A percentile compares a stretch with the other conserved stretches of the same genome.
Evolutionary conservation across 352 stramenopile species (phyloP).

Genomic region (Globisporangium nunn): DNA sequence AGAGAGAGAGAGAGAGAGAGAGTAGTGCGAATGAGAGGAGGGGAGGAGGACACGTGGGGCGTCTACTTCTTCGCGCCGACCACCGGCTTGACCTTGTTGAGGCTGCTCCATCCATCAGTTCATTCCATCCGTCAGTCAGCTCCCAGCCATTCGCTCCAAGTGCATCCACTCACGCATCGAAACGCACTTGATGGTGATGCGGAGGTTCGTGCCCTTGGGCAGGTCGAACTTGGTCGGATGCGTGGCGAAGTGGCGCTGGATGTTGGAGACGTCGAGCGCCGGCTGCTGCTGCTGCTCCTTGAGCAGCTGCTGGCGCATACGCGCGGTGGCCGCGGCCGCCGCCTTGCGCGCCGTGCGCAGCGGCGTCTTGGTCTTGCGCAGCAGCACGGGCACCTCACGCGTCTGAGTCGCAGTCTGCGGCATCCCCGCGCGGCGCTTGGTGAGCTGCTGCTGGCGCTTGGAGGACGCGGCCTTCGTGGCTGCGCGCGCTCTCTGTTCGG

Average conservation of each 20-base stretch:
- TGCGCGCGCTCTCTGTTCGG: constrained; percentile 27
- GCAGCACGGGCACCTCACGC: constrained; percentile 26
- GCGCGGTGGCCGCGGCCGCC: constrained; percentile 9
- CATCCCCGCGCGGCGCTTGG: constrained; percentile 57
- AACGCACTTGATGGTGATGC: constrained; percentile 77
- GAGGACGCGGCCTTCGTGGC: constrained; percentile 36
- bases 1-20: neutral
- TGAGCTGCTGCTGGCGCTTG: constrained; percentile 66
- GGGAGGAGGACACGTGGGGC: neutral
- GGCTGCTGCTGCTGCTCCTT: constrained; percentile 20
- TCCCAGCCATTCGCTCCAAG: neutral
- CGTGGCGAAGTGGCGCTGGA: constrained; percentile 66
- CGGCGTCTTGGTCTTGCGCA: constrained; percentile 36
- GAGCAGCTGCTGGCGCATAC: constrained; percentile 13
- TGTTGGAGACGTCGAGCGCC: constrained; percentile 68
- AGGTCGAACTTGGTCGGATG: constrained; percentile 79
- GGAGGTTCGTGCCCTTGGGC: constrained; percentile 69
- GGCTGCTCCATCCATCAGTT: constrained; percentile 13
- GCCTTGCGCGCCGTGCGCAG: constrained; percentile 23
- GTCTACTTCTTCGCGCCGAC: constrained; percentile 55
- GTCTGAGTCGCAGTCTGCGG: constrained; percentile 21
- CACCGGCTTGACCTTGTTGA: constrained; percentile 70
- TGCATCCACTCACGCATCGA: neutral
- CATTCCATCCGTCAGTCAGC: neutral
- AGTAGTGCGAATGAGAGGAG: neutral